These are phyloP conservation scores for Penicillium verhagenii DNA, from an alignment of 495 filamentous ascomycete genomes.

Conservation along the genomic window DNA sequence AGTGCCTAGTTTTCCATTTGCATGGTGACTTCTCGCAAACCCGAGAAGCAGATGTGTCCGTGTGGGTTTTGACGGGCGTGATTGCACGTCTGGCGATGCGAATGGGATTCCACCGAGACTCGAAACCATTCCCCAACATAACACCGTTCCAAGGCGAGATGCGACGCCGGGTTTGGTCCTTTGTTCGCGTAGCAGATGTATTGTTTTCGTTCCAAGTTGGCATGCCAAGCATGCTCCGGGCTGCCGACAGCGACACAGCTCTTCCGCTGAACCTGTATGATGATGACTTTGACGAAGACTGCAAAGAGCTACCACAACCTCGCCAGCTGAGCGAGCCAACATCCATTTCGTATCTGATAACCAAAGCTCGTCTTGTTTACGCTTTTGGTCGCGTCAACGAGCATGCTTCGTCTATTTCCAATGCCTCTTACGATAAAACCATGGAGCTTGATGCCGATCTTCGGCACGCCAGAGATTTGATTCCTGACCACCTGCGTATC, in stretches of 20 bases:
- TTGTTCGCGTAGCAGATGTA: slow-evolving; percentile 77
- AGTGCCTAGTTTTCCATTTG: slow-evolving; percentile 82
- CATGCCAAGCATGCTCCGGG: slow-evolving; percentile 83
- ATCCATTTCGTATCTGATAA: slow-evolving; percentile 83
- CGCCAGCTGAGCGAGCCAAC: slow-evolving; percentile 76
- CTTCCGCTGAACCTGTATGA: slow-evolving; percentile 90
- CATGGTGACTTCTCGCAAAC: slow-evolving; percentile 76
- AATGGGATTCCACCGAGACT: slow-evolving; percentile 95
- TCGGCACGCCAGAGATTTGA: slow-evolving; percentile 64
- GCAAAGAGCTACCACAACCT: slow-evolving; percentile 70
- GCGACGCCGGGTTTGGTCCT: slow-evolving; percentile 83
- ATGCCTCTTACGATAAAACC: slow-evolving; percentile 75
- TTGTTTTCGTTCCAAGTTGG: slow-evolving; percentile 90
- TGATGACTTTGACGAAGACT: slow-evolving; percentile 84
- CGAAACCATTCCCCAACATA: slow-evolving; percentile 78
- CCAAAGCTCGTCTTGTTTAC: slow-evolving; percentile 66
- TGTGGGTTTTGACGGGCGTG: slow-evolving; percentile 80
- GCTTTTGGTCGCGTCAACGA: slow-evolving; percentile 62
- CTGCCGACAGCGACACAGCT: slow-evolving; percentile 79
- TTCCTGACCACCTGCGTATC: slow-evolving; percentile 77
- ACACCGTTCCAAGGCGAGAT: slow-evolving; percentile 89
- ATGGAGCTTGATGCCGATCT: slow-evolving; percentile 77
- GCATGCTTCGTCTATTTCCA: slow-evolving; percentile 41
- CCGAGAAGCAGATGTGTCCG: slow-evolving; percentile 74
- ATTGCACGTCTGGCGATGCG: slow-evolving; percentile 84